Evolutionary conservation across 768 basidiomycete genomes (phyloP).

Genomic region (Tricholomella constricta): DNA sequence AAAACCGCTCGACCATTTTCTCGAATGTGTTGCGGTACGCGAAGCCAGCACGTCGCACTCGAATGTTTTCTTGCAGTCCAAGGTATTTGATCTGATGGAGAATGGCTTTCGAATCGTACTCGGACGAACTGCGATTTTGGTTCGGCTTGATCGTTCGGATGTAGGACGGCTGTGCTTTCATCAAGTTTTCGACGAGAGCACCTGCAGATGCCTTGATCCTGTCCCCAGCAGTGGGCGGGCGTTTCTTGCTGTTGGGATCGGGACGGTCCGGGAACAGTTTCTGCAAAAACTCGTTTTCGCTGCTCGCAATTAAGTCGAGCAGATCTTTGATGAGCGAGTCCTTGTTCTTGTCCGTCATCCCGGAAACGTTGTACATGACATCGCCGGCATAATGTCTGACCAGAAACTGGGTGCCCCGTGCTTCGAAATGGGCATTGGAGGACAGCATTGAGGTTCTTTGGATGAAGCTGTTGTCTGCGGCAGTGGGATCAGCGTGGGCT

Average conservation of each 20-base stretch:
- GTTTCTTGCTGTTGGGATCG: constrained; percentile 95
- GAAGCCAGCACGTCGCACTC: constrained; percentile 96
- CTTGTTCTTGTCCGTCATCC: constrained; percentile 99
- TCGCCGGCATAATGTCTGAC: constrained; percentile 98
- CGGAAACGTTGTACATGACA: constrained; percentile 95
- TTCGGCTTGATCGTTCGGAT: constrained; percentile 99
- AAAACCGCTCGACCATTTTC: constrained; percentile 99
- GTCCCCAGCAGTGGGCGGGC: constrained; percentile 96
- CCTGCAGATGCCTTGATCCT: constrained; percentile 98
- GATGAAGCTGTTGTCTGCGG: constrained; percentile 95
- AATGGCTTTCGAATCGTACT: constrained; percentile 94
- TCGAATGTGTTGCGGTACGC: constrained; percentile 98
- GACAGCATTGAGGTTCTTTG: constrained; percentile 84
- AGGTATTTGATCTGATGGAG: constrained; percentile 99
- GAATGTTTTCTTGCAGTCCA: constrained; percentile 97
- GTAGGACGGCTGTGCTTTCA: constrained; percentile 96
- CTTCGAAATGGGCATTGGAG: constrained; percentile 91
- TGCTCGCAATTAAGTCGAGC: constrained; percentile 81
- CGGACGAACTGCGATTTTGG: constrained; percentile 88
- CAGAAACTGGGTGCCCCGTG: constrained; percentile 91
- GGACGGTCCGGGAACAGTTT: constrained; percentile 90
- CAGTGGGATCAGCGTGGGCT: constrained; percentile 94
- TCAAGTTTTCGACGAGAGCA: constrained; percentile 94
- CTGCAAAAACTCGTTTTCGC: constrained; percentile 85
- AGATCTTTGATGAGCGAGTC: constrained; percentile 94